Evolutionary conservation across 805 yeast genomes (phyloP).

Genomic region (Kockiozyma suomiensis): DNA sequence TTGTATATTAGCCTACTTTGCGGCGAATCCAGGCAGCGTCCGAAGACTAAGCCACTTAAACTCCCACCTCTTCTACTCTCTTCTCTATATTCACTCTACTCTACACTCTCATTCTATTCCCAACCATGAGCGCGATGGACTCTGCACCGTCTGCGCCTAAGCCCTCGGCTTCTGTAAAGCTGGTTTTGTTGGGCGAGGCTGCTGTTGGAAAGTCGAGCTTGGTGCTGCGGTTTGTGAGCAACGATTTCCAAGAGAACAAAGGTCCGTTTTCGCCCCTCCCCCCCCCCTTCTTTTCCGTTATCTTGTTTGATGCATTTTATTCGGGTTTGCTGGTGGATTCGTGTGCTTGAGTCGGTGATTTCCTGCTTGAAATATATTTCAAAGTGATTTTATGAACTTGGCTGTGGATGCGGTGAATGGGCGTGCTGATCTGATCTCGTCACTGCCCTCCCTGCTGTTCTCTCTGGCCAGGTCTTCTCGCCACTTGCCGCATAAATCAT

Average conservation of each 20-base stretch:
- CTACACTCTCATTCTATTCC: background rate
- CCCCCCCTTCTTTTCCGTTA: background rate
- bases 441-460: no score
- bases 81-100: background rate
- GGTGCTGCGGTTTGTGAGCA: slow-evolving; percentile 87
- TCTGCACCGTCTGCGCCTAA: slow-evolving; percentile 39
- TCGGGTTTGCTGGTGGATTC: background rate
- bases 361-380: no score
- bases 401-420: background rate
- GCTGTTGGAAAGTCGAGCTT: slow-evolving; percentile 96
- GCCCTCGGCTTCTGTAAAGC: slow-evolving; percentile 74
- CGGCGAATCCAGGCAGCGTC: no score
- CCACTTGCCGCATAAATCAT: no score
- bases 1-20: no score
- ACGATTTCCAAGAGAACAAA: slow-evolving; percentile 95
- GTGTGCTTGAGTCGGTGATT: background rate
- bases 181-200: slow-evolving; percentile 93
- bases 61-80: background rate
- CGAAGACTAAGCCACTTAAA: background rate
- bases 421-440: background rate
- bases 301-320: background rate
- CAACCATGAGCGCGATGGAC: slow-evolving; percentile 30
- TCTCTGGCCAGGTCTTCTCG: no score
- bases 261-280: slow-evolving; percentile 36
- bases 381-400: background rate